A percentile compares a stretch with the other conserved stretches of the same genome.
These are phyloP conservation scores for Saturnispora ahearnii DNA, from an alignment of 805 yeast genomes.

Conservation along the genomic window DNA sequence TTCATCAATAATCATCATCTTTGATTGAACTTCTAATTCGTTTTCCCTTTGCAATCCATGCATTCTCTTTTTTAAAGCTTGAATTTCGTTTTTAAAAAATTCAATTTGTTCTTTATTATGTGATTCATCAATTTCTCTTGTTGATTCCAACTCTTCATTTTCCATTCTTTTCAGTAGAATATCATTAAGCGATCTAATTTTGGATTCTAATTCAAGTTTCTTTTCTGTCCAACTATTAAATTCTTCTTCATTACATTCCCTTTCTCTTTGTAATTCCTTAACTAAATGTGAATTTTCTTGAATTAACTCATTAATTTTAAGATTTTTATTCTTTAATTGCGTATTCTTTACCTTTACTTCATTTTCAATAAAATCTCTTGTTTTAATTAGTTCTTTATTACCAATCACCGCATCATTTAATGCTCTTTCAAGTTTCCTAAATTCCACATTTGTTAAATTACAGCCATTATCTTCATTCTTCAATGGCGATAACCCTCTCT, in stretches of 20 bases:
- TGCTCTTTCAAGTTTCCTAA: conserved; percentile 21
- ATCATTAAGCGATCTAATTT: conserved; percentile 19
- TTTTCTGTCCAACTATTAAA: conserved; percentile 23
- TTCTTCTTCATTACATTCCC: conserved; percentile 25
- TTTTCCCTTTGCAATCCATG: conserved; percentile 39
- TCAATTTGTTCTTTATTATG: conserved; percentile 3
- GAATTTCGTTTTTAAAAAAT: conserved; percentile 16
- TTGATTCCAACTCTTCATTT: conserved; percentile 4
- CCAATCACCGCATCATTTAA: conserved; percentile 25
- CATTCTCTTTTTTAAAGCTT: conserved; percentile 21
- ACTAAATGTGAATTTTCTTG: conserved; percentile 19
- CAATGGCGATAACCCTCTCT: not conserved
- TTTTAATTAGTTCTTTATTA: conserved; percentile 25
- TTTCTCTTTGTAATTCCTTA: conserved; percentile 23
- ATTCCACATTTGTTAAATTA: conserved; percentile 11
- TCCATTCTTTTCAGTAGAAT: conserved; percentile 6
- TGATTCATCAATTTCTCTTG: conserved; percentile 5
- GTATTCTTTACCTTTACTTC: conserved; percentile 26
- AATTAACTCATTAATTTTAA: conserved; percentile 22
- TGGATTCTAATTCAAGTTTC: conserved; percentile 22
- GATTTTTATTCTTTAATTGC: conserved; percentile 18
- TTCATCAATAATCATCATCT: conserved; percentile 44
- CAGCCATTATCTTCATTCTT: not conserved
- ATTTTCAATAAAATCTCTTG: conserved; percentile 28
- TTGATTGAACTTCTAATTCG: conserved; percentile 45